Base-by-base conservation (phyloP, 192 early-diverging fungal genomes). In the Coemansia sp. region DNA sequence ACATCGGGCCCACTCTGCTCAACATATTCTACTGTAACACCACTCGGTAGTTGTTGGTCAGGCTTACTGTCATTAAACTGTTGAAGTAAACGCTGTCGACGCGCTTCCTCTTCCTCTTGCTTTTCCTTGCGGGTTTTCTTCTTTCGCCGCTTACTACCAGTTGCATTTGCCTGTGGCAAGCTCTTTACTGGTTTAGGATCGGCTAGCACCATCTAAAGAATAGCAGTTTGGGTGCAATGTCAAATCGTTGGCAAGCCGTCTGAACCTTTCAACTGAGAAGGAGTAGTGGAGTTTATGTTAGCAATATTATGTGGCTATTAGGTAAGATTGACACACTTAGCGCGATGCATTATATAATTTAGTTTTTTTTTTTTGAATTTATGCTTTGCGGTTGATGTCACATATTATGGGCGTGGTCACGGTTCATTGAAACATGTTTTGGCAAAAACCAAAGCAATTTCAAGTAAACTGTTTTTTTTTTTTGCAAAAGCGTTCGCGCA, bases 81-180 rank as follows among this genome's bases (percentile, higher is more conserved):
- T 38, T 47, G 25, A 1, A 63, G 53, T n/a, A 80, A 55, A 4
- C 58, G 68, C 21, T 52, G 63, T 4, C 41, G 54, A 8, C 68
- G 67, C 3, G 57, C 65, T 53, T 80, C 77, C 9, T 63, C 77
- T 0, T 56, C 71, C 0, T 58, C 71, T 3, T 61, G 56, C 60
- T 74, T 80, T 12, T 80, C 77, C 62, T 64, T 67, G 53, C 77
- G 77, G 49, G 61, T 74, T 64, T 74, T 73, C 65, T 71, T 74
- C 58, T 71, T 80, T 54, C 77, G 77, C 63, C 77, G 63, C 51
- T 68, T 65, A 30, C 55, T 74, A 1, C 25, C 55, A 44, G 38
- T 44, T 44, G 12, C 8, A 44, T 44, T 44, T 9, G 12, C 38
- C 38, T 44, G 38, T 16, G 38, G 12, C 14, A 44, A 14, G 14